Base-by-base conservation (phyloP, 2,329 filamentous ascomycete genomes). In the Microcyclosporella mali region DNA sequence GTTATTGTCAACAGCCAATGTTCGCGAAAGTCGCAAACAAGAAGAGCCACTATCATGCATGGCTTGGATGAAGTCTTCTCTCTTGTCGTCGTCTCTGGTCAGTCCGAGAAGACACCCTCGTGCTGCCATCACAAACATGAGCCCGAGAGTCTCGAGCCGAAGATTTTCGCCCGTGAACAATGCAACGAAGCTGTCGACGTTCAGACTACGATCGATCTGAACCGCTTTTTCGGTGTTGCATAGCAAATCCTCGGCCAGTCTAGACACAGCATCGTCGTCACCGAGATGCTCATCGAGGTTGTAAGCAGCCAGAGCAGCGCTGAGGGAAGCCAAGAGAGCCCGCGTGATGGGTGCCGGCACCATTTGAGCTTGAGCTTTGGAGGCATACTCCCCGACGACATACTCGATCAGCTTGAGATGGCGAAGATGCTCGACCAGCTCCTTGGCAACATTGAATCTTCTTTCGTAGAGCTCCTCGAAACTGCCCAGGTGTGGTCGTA, bases 71-170 rank as follows among this genome's bases (percentile, higher is more conserved):
- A 55, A 50, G 2, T 47, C 33, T 25, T 50, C 40, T 4, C 33
- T 14, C 11, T 38, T 41, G 8, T 41, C 34, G 11, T 40, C 41
- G 16, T 44, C 39, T 3, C 33, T 32, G 8, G 37, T 27, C 2
- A 49, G 35, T 2, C 42, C 43, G 12, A 49, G 28, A 2, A 48
- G 36, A 21, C 33, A 41, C 33, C 49, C 41, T 21, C 45, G 47
- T 14, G 49, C 52, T 9, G 49, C 38, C 1, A 47, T 39, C 3
- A 50, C 38, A 15, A 40, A 56, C 10, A 56, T 48, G 2, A 56
- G 27, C 6, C 47, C 53, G 3, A 56, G 33, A 2, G 47, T 49
- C 19, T 56, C 53, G 8, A 55, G 17, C 7, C 53, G 47, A 9
- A 53, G 25, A 6, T 51, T 51, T 2, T 38, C 17, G 6, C 50